phyloP scores from a whole-genome alignment of 176 grass and related monocot species.

The Tuctoria greenei region DNA sequence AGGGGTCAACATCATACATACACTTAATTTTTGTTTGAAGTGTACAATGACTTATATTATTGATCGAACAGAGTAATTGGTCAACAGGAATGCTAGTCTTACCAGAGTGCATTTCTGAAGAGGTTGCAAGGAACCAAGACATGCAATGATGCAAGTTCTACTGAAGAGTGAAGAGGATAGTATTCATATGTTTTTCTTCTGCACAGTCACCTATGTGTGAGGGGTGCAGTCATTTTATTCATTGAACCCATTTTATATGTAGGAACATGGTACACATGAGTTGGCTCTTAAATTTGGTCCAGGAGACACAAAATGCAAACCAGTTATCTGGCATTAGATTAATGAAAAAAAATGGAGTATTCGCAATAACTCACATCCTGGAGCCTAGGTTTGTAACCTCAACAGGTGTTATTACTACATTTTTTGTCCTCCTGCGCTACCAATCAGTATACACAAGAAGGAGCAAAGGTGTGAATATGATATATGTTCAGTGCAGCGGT shows the following conservation, averaged over 20 bases:
- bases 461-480: neutral
- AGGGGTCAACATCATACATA: too few relatives aligned
- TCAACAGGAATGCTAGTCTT: neutral
- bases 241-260: too few relatives aligned
- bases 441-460: neutral
- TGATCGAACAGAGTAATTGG: neutral
- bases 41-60: too few relatives aligned
- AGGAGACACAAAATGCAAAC: too few relatives aligned
- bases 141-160: too few relatives aligned
- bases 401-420: neutral
- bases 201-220: too few relatives aligned
- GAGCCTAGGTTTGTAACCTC: neutral
- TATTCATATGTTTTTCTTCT: neutral
- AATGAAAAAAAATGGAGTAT: neutral
- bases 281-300: too few relatives aligned
- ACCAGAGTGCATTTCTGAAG: conserved; percentile 13
- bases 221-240: too few relatives aligned
- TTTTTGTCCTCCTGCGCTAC: neutral
- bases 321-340: neutral
- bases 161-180: neutral
- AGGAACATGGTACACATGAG: too few relatives aligned
- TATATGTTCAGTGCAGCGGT: neutral
- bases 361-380: neutral
- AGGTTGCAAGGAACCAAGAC: neutral
- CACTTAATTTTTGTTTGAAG: too few relatives aligned